phyloP scores from a whole-genome alignment of 2,329 filamentous ascomycete genomes.

The Reticulascus tulasneorum region DNA sequence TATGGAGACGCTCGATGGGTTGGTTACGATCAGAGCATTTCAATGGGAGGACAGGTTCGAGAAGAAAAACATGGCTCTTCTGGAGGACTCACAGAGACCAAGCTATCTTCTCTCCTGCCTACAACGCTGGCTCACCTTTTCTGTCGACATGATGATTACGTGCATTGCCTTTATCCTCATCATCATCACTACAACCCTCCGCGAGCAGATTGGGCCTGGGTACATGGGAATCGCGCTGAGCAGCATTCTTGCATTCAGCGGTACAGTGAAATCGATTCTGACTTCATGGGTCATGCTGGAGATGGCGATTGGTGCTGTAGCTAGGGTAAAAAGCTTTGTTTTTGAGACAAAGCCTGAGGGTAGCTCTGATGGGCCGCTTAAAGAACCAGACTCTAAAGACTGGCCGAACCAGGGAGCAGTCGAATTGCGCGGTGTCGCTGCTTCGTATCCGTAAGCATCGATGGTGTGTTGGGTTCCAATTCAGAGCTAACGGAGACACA shows the following conservation, averaged over 20 bases:
- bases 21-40: conserved; percentile 45
- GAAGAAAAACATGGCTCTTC: conserved; percentile 32
- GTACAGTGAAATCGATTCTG: conserved; percentile 3
- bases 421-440: neutral
- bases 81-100: conserved; percentile 46
- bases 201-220: conserved; percentile 8
- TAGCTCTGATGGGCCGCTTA: neutral
- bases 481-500: neutral
- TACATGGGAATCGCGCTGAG: conserved; percentile 10
- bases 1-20: conserved; percentile 40
- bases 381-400: neutral
- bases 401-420: conserved; percentile 4
- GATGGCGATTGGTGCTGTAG: conserved; percentile 9
- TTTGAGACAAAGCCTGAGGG: conserved; percentile 3
- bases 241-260: conserved; percentile 6
- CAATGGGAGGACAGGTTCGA: conserved; percentile 39
- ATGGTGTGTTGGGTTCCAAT: accelerated
- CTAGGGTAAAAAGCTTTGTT: conserved; percentile 9
- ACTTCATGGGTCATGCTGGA: conserved; percentile 14
- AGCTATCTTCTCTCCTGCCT: conserved; percentile 47
- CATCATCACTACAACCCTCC: conserved; percentile 30
- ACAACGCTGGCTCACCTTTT: conserved; percentile 48
- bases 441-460: conserved; percentile 6
- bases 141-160: conserved; percentile 42
- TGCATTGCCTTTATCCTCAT: conserved; percentile 39